Evolutionary conservation across 2,329 filamentous ascomycete species (phyloP).

Genomic region (Fusarium drepaniforme): DNA sequence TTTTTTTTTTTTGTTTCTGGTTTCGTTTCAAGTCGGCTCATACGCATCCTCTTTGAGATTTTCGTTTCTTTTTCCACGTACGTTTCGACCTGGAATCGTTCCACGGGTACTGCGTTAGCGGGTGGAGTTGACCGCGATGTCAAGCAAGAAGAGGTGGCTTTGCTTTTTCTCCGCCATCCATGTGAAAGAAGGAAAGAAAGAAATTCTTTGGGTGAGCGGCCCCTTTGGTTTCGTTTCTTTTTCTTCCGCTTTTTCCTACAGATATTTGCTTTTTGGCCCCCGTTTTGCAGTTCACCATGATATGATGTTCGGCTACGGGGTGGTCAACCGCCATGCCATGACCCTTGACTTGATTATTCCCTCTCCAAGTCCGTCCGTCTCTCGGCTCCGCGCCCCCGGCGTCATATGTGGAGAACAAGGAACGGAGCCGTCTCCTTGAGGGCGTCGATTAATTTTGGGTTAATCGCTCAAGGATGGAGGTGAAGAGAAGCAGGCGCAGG

Average conservation of each 20-base stretch:
- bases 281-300: neutral
- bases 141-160: constrained; percentile 21
- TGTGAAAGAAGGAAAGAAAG: neutral
- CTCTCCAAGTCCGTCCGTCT: neutral
- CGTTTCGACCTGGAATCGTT: constrained; percentile 38
- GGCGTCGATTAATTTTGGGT: constrained; percentile 6
- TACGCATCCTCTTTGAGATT: constrained; percentile 19
- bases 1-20: constrained; percentile 20
- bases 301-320: constrained; percentile 5
- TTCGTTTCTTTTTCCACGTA: constrained; percentile 41
- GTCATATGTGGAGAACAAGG: constrained; percentile 22
- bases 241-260: neutral
- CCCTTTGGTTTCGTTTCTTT: constrained; percentile 10
- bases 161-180: constrained; percentile 27
- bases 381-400: constrained; percentile 24
- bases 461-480: constrained; percentile 21
- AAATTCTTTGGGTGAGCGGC: constrained; percentile 13
- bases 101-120: constrained; percentile 36
- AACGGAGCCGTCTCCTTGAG: constrained; percentile 4
- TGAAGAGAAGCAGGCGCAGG: neutral
- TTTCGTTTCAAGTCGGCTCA: constrained; percentile 34
- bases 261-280: constrained; percentile 4
- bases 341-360: neutral
- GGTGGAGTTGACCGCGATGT: constrained; percentile 16
- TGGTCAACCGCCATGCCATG: neutral